Evolutionary conservation across 495 filamentous ascomycete species (phyloP), one percentile per base, ranked within the genome.

Genomic region (Pseudomonodictys pantanalensis): DNA sequence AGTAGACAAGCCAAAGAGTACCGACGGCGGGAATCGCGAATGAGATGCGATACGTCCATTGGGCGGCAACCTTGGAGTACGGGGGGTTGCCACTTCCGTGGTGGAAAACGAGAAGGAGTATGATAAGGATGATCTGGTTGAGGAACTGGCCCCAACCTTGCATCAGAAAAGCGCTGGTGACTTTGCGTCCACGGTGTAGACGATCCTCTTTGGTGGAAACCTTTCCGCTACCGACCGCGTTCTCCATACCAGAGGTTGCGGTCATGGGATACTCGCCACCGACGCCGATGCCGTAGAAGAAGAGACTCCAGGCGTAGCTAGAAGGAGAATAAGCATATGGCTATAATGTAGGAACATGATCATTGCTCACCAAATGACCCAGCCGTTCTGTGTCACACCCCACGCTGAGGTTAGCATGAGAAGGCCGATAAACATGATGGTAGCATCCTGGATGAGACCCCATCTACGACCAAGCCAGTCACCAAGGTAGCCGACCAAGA

Each of bases 231-330:
- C 86, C 83, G 35, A 92, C 84, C 11, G 89, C 87, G 66, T 91
- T 92, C 71, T 96, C 91, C 88, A 96, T 95, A 52, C 90, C 90
- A 20, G 87, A 89, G n/a, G 91, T 95, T 4, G 91, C 91, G 20
- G 91, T 95, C 80, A 95, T 96, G 33, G 91, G 91, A 70, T 96
- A 96, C 74, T 95, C 91, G 50, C 91, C 91, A 71, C 91, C 91
- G 52, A 96, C 91, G 67, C 91, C 91, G 60, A 95, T 81, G 60
- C 88, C 85, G 72, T 95, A 96, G 75, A 96, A 84, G 75, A 95
- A 95, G 28, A 96, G 78, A 18, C 87, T 86, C 86, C 88, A 92
- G 51, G 84, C 86, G 69, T 95, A 96, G 78, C n/a, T n/a, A n/a
- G n/a, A n/a, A n/a, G n/a, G n/a, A n/a, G n/a, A n/a, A n/a, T n/a